Percentiles rank a stretch among this genome's conserved stretches.
Conservation (phyloP, 108 stramenopile species). For the Pseudonitzschia multiseries region DNA sequence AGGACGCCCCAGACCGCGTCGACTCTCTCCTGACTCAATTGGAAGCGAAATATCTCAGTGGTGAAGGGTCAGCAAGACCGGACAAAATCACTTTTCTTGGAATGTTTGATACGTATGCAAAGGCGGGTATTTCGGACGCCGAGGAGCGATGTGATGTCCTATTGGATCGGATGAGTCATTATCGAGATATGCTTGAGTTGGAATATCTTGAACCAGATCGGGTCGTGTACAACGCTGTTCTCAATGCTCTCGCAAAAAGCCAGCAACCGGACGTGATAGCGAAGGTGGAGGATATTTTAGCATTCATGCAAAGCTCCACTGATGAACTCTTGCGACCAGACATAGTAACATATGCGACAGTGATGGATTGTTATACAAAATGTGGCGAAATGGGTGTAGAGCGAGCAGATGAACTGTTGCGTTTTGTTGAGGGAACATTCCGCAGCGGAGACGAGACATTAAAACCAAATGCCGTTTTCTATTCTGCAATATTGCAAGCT, state of each 20-base stretch:
- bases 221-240: constrained; percentile 10
- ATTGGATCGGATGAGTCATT: constrained; percentile 20
- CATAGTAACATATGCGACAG: constrained; percentile 27
- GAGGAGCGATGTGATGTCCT: constrained; percentile 28
- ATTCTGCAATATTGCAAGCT: constrained; percentile 26
- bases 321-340: constrained; percentile 17
- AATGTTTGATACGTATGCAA: constrained; percentile 53
- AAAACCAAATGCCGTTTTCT: constrained; percentile 25
- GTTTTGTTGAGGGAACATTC: constrained; percentile 28
- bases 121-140: constrained; percentile 27
- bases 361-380: constrained; percentile 32
- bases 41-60: constrained; percentile 28
- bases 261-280: constrained; percentile 15
- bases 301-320: constrained; percentile 14
- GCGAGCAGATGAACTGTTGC: constrained; percentile 29
- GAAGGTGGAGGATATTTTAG: constrained; percentile 23
- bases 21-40: constrained; percentile 20
- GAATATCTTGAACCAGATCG: constrained; percentile 27
- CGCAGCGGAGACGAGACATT: constrained; percentile 22
- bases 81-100: constrained; percentile 60
- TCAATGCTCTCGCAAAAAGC: constrained; percentile 20
- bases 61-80: constrained; percentile 20
- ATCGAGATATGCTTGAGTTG: constrained; percentile 14
- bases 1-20: constrained; percentile 8
- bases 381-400: constrained; percentile 14